Evolutionary conservation across 1,284 basidiomycete genomes (phyloP), one percentile per base, ranked within the genome.

Genomic region (Trichosporon asahii): DNA sequence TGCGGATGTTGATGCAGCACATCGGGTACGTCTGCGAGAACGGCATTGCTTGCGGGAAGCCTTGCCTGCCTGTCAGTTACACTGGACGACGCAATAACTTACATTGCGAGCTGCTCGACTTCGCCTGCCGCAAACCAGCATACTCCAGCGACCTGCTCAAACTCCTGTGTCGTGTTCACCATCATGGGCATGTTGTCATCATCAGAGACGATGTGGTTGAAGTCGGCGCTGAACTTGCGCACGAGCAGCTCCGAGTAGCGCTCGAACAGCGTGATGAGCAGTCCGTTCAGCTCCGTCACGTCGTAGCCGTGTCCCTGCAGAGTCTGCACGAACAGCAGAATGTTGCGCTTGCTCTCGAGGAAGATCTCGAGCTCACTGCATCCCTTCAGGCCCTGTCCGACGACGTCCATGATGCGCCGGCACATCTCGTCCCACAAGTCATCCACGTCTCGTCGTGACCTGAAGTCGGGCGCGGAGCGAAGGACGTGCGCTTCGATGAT

Each of bases 21-120:
- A 94, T 86, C 73, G 95, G 94, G 82, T 98, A 98, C 0, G 93
- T 92, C 79, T 94, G 92, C 1, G 95, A 98, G 90, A 97, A 99
- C 0, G 96, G 94, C 67, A 99, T 86, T 18, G 87, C 87, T 69
- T 92, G 86, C 1, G 95, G 95, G 70, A 91, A 87, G 0, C 87
- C 78, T 67, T 86, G 86, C 76, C 94, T 95, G 71, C n/a, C 9
- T 2, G 66, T 74, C 64, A 71, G 75, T 61, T 9, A 12, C 5
- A 23, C 23, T 7, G 15, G 0, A 40, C 9, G 60, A n/a, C 3
- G 9, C 11, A 9, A 8, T 3, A 81, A 82, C 87, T 72, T 77
- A 94, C 93, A 86, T 85, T 9, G 85, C 82, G 35, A 95, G 85
- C 44, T 87, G 86, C 33, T 88, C 86, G 68, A 86, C 88, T 76